Evolutionary conservation across 2,329 filamentous ascomycete species (phyloP), one percentile per base, ranked within the genome.

Genomic region (Nemania sp.): DNA sequence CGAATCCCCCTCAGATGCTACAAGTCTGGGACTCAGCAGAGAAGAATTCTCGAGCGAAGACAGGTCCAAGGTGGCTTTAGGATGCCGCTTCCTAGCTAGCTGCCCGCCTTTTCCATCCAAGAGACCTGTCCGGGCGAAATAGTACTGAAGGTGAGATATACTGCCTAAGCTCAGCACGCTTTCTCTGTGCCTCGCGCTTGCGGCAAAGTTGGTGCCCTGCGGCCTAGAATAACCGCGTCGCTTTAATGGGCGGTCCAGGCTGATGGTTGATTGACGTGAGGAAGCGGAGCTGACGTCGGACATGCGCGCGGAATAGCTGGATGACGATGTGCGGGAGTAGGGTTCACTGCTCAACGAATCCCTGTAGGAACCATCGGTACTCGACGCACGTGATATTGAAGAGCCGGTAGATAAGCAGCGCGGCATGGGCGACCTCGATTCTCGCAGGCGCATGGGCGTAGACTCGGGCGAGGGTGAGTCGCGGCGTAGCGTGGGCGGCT

Each of bases 141-240:
- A 99, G 78, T 98, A 97, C 76, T 99, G 95, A 72, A 99, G 81
- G 78, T 99, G 95, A 57, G 93, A 92, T 70, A 99, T 99, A 76
- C 93, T 97, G 56, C 95, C 95, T 64, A 99, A 79, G 72, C 92
- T 97, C 86, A 98, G 89, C 66, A 99, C 95, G 73, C 93, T 97
- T 75, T 99, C 94, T 65, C 95, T 85, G 52, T 92, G 92, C 72
- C 87, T 88, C 48, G 95, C 95, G 58, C 93, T 97, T 61, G 90
- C 90, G 25, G 95, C 91, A 75, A 98, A 99, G 71, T 92, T 86
- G 53, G 91, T 96, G 55, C 88, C 91, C 73, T 92, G 90, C 0
- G 93, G 92, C 51, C 93, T 86, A 78, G 96, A 90, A 78, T 94
- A 97, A 45, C 93, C 93, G 64, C 92, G 85, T 69, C 91, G 83